Conservation (phyloP, 1,284 basidiomycete species). For the Trametes sp. region DNA sequence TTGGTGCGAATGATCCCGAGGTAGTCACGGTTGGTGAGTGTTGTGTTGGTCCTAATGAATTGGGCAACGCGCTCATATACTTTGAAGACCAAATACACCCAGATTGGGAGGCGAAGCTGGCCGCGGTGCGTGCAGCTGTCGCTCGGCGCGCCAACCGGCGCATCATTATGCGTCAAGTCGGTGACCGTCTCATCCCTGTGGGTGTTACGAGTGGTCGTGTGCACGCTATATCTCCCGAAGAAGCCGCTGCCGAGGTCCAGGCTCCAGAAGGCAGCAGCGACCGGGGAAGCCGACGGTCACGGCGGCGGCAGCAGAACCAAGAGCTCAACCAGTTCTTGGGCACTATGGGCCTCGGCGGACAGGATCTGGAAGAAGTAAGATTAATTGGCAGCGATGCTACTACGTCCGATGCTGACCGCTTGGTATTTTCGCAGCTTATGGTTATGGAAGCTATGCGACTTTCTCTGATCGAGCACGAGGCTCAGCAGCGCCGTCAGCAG, state of each 20-base stretch:
- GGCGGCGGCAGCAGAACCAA: slow-evolving; percentile 60
- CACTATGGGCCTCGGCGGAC: slow-evolving; percentile 73
- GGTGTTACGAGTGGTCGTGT: slow-evolving; percentile 89
- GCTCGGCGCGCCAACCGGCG: slow-evolving; percentile 91
- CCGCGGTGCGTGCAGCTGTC: slow-evolving; percentile 88
- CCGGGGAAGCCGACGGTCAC: slow-evolving; percentile 59
- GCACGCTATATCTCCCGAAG: slow-evolving; percentile 70
- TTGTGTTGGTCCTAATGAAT: slow-evolving; percentile 18
- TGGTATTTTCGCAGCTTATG: slow-evolving; percentile 75
- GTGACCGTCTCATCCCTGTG: slow-evolving; percentile 95
- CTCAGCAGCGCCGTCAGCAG: slow-evolving; percentile 74
- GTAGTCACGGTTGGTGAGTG: slow-evolving; percentile 88
- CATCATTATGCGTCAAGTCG: slow-evolving; percentile 98
- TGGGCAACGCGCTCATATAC: slow-evolving; percentile 12
- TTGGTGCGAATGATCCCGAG: slow-evolving; percentile 78
- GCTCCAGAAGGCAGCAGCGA: slow-evolving; percentile 49
- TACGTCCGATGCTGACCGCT: not conserved
- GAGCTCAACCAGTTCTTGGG: slow-evolving; percentile 66
- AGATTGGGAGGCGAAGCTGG: slow-evolving; percentile 94
- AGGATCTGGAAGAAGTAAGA: slow-evolving; percentile 89
- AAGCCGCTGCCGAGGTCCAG: slow-evolving; percentile 51
- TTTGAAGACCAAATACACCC: slow-evolving; percentile 87
- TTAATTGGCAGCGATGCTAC: not conserved
- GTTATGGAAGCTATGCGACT: slow-evolving; percentile 99
- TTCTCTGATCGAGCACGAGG: slow-evolving; percentile 91